phyloP scores from a whole-genome alignment of 257 asterid genomes.

The Solanum bulbocastanum region DNA sequence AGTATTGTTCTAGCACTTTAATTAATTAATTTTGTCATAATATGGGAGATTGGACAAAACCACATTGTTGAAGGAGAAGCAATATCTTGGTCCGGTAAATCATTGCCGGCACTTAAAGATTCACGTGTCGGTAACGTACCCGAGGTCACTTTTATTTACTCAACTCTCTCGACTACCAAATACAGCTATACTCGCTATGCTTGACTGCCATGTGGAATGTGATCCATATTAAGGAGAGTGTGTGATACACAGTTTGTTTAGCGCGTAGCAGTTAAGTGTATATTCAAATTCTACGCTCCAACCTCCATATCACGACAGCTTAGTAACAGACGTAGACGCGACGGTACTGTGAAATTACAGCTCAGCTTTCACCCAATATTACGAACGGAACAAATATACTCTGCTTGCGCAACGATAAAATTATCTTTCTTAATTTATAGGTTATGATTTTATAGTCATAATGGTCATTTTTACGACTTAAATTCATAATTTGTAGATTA shows the following conservation, averaged over 20 bases:
- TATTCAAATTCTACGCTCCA: conserved; percentile 22
- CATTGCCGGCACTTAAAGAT: conserved; percentile 1
- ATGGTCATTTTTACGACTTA: no score
- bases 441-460: no score
- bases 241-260: background rate
- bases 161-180: background rate
- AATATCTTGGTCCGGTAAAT: background rate
- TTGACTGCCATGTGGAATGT: background rate
- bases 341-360: conserved; percentile 18
- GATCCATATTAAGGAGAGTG: background rate
- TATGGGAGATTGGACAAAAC: background rate
- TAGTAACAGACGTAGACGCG: conserved; percentile 40
- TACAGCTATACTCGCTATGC: background rate
- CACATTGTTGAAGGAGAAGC: background rate
- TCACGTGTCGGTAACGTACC: background rate
- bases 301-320: conserved; percentile 26
- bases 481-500: no score
- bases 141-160: background rate
- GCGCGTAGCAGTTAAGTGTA: background rate
- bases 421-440: no score
- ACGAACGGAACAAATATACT: background rate
- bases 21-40: background rate
- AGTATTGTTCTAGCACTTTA: background rate
- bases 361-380: background rate
- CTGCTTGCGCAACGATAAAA: background rate